Evolutionary conservation across 1,284 basidiomycete genomes (phyloP).

Genomic region (Afroboletus lepidellus): DNA sequence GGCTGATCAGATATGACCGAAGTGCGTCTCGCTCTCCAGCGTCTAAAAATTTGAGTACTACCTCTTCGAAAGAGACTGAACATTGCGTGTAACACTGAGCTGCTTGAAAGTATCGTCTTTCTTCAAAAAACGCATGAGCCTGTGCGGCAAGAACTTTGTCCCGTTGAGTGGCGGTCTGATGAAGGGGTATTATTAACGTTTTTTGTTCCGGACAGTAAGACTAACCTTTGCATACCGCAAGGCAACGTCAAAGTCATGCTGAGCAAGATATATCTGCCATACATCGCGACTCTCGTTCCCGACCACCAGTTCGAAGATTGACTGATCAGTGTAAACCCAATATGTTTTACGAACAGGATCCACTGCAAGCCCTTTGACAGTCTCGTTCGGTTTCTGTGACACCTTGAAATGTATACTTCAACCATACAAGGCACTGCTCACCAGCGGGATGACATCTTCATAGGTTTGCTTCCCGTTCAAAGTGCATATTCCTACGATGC

Average conservation of each 20-base stretch:
- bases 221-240: slow-evolving; percentile 79
- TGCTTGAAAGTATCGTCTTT: slow-evolving; percentile 85
- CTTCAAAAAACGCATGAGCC: slow-evolving; percentile 81
- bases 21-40: slow-evolving; percentile 90
- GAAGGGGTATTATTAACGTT: slow-evolving; percentile 2
- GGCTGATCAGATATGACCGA: slow-evolving; percentile 85
- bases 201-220: background rate
- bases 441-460: slow-evolving; percentile 81
- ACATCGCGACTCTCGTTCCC: slow-evolving; percentile 91
- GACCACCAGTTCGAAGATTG: slow-evolving; percentile 87
- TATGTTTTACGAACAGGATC: slow-evolving; percentile 89
- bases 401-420: slow-evolving; percentile 3
- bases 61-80: slow-evolving; percentile 89
- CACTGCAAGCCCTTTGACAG: slow-evolving; percentile 69
- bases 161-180: slow-evolving; percentile 78
- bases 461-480: slow-evolving; percentile 84
- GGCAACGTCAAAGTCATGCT: slow-evolving; percentile 76
- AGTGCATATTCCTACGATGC: slow-evolving; percentile 75
- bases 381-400: slow-evolving; percentile 68
- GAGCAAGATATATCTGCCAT: slow-evolving; percentile 88
- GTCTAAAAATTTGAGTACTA: slow-evolving; percentile 89
- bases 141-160: slow-evolving; percentile 85
- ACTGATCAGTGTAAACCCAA: slow-evolving; percentile 92
- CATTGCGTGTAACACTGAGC: slow-evolving; percentile 91
- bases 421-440: slow-evolving; percentile 37